Evolutionary conservation across 2,329 filamentous ascomycete genomes (phyloP), one percentile per base, ranked within the genome.

Genomic region (Aspergillus pseudoviridinutans): DNA sequence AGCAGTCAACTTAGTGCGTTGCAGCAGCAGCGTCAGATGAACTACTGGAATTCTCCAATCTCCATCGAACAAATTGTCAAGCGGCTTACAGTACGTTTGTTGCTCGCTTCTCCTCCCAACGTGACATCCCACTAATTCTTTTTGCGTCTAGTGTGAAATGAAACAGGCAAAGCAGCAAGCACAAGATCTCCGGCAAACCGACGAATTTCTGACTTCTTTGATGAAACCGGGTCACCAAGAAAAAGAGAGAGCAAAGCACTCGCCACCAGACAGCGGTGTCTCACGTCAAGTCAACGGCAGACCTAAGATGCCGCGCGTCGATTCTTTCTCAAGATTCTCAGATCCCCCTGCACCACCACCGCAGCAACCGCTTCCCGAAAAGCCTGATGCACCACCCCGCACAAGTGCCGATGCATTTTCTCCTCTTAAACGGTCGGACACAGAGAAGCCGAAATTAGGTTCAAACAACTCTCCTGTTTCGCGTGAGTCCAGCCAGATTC

Each of bases 61-160:
- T 95, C 91, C 6, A 94, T 95, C 47, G 94, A 99, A 71, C 91
- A 96, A 66, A 92, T 99, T 56, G 88, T 97, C 42, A 97, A 96
- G 71, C 87, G 87, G 70, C 79, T 94, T 53, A 89, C 90, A 70
- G 90, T 92, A 80, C 79, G 65, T 17, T 27, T 28, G 20, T 25
- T 44, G 28, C 3, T 41, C 54, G 60, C 62, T 67, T 38, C 3
- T 17, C 10, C 14, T 41, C 14, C 25, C 9, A 32, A 20, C 25
- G 14, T 25, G 3, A 4, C 28, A 2, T 61, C 46, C 42, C 51
- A 29, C 32, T 67, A 62, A 71, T 55, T n/a, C n/a, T 12, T 46
- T 46, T 32, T 49, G 24, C 9, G 27, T 58, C 8, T 62, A 97
- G 92, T 84, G 86, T 68, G 94, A 99, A 77, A 91, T 97, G 83